Evolutionary conservation across 352 stramenopile species (phyloP), one percentile per base, ranked within the genome.

Genomic region (Phytophthora melonis): DNA sequence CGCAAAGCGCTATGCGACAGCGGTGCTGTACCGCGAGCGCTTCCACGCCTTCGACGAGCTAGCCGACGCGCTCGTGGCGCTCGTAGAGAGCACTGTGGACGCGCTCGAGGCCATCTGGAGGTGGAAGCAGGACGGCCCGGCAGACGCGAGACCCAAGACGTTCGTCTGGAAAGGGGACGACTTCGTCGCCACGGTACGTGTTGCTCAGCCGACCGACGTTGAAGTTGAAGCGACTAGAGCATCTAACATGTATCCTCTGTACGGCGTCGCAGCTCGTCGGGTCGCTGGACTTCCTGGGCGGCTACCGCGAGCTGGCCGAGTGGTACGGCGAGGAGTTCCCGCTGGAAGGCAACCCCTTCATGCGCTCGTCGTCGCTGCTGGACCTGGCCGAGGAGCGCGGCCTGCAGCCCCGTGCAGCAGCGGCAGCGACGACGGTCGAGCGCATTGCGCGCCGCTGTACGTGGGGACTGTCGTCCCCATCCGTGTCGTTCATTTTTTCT

Each of bases 251-350:
- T 57, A 68, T 58, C 16, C 30, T 49, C 25, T 41, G 9, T 9
- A 30, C 5, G 47, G 4, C 6, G 55, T 1, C 59, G 13, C 69
- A 90, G 83, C 68, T 89, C 21, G 74, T 87, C 16, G 58, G 53
- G 0, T 90, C 86, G 64, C 72, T 93, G 27, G 83, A 93, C 25
- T 90, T 80, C 49, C 58, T 93, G 11, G 73, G 57, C 5, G 52
- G 32, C 19, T 49, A 70, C 25, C 58, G 45, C 8, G 78, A 87
- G 55, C 76, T 88, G 1, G 62, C 81, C 50, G 84, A 90, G 56
- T 93, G 84, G 87, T 93, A 91, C 58, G 83, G 87, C 30, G 82
- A 93, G n/a, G 87, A 92, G 57, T 93, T 93, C 60, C 78, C 80
- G 5, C 82, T 90, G 57, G 77, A 84, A 41, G 67, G 86, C 53